Evolutionary conservation across 176 grass and related monocot species (phyloP).

Genomic region (Triticum turgidum): DNA sequence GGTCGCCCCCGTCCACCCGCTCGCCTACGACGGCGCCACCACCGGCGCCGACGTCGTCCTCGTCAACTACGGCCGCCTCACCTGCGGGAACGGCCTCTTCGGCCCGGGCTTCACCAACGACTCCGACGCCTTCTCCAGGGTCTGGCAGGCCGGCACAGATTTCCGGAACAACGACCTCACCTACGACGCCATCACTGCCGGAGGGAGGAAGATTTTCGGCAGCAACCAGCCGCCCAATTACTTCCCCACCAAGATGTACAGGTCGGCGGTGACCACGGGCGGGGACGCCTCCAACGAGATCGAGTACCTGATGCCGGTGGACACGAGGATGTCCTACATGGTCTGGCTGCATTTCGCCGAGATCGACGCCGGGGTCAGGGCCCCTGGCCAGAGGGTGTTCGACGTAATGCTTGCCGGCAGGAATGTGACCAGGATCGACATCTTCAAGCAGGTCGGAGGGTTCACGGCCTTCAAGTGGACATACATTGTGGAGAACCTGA

Average conservation of each 20-base stretch:
- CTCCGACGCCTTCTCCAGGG: constrained; percentile 71
- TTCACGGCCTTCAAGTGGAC: constrained; percentile 96
- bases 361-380: constrained; percentile 60
- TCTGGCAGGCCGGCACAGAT: constrained; percentile 80
- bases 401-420: constrained; percentile 63
- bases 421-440: constrained; percentile 81
- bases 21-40: constrained; percentile 83
- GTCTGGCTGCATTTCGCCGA: constrained; percentile 97
- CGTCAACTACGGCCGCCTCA: constrained; percentile 94
- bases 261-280: constrained; percentile 77
- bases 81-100: constrained; percentile 61
- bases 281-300: constrained; percentile 50
- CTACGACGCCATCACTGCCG: constrained; percentile 73
- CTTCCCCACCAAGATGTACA: constrained; percentile 89
- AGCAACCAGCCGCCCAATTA: constrained; percentile 94
- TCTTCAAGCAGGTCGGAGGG: constrained; percentile 87
- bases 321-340: constrained; percentile 88
- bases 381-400: constrained; percentile 72
- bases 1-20: constrained; percentile 68
- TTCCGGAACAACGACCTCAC: constrained; percentile 53
- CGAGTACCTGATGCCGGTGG: constrained; percentile 84
- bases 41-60: constrained; percentile 66
- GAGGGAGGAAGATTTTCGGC: constrained; percentile 66
- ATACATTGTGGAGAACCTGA: constrained; percentile 71
- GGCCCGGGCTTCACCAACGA: constrained; percentile 86